Evolutionary conservation across 495 filamentous ascomycete genomes (phyloP).

Genomic region (Clohesyomyces aquaticus): DNA sequence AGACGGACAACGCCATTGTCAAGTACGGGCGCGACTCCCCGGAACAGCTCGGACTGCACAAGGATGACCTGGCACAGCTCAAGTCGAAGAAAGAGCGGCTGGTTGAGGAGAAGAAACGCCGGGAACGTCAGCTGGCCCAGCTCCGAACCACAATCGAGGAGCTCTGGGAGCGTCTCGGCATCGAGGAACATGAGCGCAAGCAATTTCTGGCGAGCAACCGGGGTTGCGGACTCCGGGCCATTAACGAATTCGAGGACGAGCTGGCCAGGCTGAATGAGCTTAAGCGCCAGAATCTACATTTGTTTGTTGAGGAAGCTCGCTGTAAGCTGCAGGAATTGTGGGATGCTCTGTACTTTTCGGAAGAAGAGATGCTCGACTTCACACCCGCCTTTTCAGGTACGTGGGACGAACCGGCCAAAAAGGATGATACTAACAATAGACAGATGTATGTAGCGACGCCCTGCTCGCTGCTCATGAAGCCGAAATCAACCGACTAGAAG

Average conservation of each 20-base stretch:
- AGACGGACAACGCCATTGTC: slow-evolving; percentile 85
- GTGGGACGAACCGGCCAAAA: slow-evolving; percentile 29
- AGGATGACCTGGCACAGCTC: slow-evolving; percentile 77
- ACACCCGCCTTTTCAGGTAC: slow-evolving; percentile 87
- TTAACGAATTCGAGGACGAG: slow-evolving; percentile 95
- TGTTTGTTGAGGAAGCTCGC: slow-evolving; percentile 93
- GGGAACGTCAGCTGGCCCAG: slow-evolving; percentile 81
- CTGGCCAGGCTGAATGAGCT: slow-evolving; percentile 82
- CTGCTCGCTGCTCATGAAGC: slow-evolving; percentile 86
- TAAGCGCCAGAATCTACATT: slow-evolving; percentile 89
- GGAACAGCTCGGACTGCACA: slow-evolving; percentile 89
- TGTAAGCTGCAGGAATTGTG: slow-evolving; percentile 89
- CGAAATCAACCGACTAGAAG: slow-evolving; percentile 81
- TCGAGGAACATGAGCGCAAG: slow-evolving; percentile 81
- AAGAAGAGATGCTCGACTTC: slow-evolving; percentile 98
- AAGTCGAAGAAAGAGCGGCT: slow-evolving; percentile 77
- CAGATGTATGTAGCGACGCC: slow-evolving; percentile 83
- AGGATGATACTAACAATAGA: slow-evolving; percentile 25
- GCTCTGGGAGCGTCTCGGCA: slow-evolving; percentile 85
- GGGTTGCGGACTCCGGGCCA: slow-evolving; percentile 81
- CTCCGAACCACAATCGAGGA: slow-evolving; percentile 72
- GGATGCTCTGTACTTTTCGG: slow-evolving; percentile 90
- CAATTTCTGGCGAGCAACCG: slow-evolving; percentile 72
- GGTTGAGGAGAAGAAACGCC: slow-evolving; percentile 86
- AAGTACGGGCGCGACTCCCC: slow-evolving; percentile 86